These are phyloP conservation scores for Globisporangium polare DNA, from an alignment of 352 stramenopile species.

Conservation along the genomic window DNA sequence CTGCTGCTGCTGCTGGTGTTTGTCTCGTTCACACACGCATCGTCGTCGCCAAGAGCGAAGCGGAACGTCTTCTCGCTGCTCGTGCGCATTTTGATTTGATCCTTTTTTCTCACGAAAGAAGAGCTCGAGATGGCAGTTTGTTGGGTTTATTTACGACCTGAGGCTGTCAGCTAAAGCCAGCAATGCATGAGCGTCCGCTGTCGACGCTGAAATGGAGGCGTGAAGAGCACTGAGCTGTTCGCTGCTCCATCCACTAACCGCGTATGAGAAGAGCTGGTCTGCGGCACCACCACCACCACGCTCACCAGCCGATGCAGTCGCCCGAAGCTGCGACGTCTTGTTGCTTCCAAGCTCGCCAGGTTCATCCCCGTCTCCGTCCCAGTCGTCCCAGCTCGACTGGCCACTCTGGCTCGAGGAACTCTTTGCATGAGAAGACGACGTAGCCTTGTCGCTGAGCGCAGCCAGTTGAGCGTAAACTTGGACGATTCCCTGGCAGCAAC, in stretches of 20 bases:
- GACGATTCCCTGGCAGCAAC: neutral
- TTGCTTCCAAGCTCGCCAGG: neutral
- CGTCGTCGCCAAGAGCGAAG: neutral
- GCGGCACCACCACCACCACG: neutral
- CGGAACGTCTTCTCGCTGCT: neutral
- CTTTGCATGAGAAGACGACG: neutral
- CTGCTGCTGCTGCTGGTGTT: neutral
- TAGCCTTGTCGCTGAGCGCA: neutral
- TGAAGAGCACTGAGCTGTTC: neutral
- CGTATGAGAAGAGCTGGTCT: neutral
- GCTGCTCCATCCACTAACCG: neutral
- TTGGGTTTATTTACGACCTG: too few species aligned
- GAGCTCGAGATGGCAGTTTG: too few species aligned
- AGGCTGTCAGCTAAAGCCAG: neutral
- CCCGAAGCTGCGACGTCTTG: neutral
- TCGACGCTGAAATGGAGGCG: neutral
- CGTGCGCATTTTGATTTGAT: neutral
- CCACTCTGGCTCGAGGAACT: neutral
- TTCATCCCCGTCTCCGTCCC: slow-evolving; percentile 25
- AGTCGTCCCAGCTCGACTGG: slow-evolving; percentile 30
- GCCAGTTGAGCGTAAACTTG: neutral
- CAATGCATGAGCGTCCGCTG: neutral
- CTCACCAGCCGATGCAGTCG: neutral
- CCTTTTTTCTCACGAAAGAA: too few species aligned
- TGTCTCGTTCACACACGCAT: neutral